Evolutionary conservation across 2,329 filamentous ascomycete genomes (phyloP), one percentile per base, ranked within the genome.

Genomic region (Clonostachys sp.): DNA sequence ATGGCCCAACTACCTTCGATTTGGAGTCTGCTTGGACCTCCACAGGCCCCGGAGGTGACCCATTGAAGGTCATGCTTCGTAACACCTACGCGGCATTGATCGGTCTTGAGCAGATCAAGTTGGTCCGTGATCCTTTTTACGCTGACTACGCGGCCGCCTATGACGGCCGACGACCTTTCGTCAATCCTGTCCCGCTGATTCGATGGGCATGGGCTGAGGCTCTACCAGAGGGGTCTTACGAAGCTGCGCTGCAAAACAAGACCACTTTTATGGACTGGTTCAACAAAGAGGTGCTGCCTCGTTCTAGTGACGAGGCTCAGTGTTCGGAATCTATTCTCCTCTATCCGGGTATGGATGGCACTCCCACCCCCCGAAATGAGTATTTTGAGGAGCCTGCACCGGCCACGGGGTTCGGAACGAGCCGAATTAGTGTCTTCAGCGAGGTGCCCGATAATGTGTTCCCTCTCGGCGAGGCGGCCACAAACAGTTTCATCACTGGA

Each of bases 321-420:
- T 81, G 77, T 58, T 75, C 72, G 4, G 65, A 74, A 5, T 69
- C 63, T 16, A 51, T 81, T 1, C 50, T 78, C n/a, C 57, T 81
- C 13, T 78, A 80, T 49, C 59, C 71, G 2, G 72, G 18, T 59
- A 59, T 48, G n/a, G 45, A 14, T 24, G 42, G 47, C 7, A 35
- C n/a, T 9, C 41, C 33, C 8, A 17, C n/a, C 3, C 40, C n/a
- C 3, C 49, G 75, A 55, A 52, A 66, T 50, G 20, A 60, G 60
- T 50, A 72, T 57, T 24, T 73, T 5, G 58, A 56, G 7, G 55
- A 66, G 2, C 77, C 78, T 0, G 58, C 60, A 0, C 59, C 70
- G 4, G 76, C 78, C 0, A 63, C 67, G 9, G 76, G 77, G 0
- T 81, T 77, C 48, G 54, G 57, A 3, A 65, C 53, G 5, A 55